Evolutionary conservation across 495 filamentous ascomycete species (phyloP), one percentile per base, ranked within the genome.

Genomic region (Niebla homalea): DNA sequence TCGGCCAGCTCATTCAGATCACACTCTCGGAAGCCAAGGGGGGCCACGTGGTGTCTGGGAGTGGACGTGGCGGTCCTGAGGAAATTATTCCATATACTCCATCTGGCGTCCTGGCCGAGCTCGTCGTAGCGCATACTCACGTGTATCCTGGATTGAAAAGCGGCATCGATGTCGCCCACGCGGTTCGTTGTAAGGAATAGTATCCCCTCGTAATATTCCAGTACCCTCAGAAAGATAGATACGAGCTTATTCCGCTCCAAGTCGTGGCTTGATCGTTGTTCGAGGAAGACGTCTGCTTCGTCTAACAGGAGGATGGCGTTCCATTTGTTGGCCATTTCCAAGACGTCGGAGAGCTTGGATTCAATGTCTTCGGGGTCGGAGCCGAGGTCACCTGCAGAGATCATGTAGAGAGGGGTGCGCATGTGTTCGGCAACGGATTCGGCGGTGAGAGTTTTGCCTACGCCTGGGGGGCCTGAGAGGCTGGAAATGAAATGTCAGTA

Each of bases 201-300:
- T 26, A 69, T 66, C 5, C 65, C 67, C 35, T 61, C 48, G 56
- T 68, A 64, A 44, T 66, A 67, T 54, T 68, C 66, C 1, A 68
- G 55, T 0, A 55, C 42, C 3, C 64, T 60, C 0, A 68, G 55
- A 36, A 68, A 67, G 22, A 70, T 51, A 16, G 72, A 71, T 1
- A 80, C 75, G 5, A 80, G 66, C 43, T 67, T 66, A 59, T 79
- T 80, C 26, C 76, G 66, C 49, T 71, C 64, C 6, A 80, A 65
- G 38, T 79, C 73, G 36, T 67, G 51, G 0, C 60, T 39, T 2
- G 39, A 59, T 2, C 73, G 67, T 46, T 69, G 61, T 63, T 81
- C 76, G 32, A 83, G 68, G 66, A 82, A 83, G n/a, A 83, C 77
- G 48, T 84, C 80, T 39, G 76, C 78, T 61, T 84, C 79, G 52